These are phyloP conservation scores for Podaxis sp. DNA, from an alignment of 768 basidiomycete genomes.

Conservation along the genomic window DNA sequence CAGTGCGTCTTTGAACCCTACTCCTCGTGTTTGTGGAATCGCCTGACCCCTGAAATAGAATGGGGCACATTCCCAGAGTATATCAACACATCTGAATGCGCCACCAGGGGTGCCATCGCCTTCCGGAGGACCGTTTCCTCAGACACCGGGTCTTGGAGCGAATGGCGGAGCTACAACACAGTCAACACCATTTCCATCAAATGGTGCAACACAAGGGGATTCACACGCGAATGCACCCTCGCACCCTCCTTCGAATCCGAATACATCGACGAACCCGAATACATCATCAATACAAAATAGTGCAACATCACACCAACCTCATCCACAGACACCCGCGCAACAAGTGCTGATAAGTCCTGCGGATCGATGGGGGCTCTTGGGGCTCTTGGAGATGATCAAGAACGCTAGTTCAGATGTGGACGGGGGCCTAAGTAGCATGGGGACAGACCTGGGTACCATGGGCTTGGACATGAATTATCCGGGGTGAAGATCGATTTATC, in stretches of 20 bases:
- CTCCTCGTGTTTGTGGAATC: background rate
- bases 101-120: constrained; percentile 45
- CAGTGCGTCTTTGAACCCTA: constrained; percentile 7
- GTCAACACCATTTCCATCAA: constrained; percentile 33
- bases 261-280: constrained; percentile 32
- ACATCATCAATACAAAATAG: constrained; percentile 29
- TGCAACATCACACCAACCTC: constrained; percentile 39
- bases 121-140: constrained; percentile 23
- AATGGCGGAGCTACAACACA: constrained; percentile 27
- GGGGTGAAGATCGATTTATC: constrained; percentile 55
- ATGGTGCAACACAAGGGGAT: constrained; percentile 33
- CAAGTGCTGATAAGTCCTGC: constrained; percentile 91
- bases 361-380: constrained; percentile 92
- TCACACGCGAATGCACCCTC: constrained; percentile 31
- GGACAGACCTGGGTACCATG: constrained; percentile 89
- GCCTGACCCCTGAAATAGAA: constrained; percentile 14
- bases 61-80: constrained; percentile 40
- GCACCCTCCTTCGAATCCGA: constrained; percentile 32
- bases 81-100: constrained; percentile 49
- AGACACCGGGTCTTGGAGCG: constrained; percentile 26
- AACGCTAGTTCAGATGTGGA: constrained; percentile 74
- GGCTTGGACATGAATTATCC: constrained; percentile 85
- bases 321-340: constrained; percentile 88
- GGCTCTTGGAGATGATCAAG: constrained; percentile 84
- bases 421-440: constrained; percentile 77